Evolutionary conservation across 805 yeast genomes (phyloP), one percentile per base, ranked within the genome.

Genomic region (Nakazawaea holstii): DNA sequence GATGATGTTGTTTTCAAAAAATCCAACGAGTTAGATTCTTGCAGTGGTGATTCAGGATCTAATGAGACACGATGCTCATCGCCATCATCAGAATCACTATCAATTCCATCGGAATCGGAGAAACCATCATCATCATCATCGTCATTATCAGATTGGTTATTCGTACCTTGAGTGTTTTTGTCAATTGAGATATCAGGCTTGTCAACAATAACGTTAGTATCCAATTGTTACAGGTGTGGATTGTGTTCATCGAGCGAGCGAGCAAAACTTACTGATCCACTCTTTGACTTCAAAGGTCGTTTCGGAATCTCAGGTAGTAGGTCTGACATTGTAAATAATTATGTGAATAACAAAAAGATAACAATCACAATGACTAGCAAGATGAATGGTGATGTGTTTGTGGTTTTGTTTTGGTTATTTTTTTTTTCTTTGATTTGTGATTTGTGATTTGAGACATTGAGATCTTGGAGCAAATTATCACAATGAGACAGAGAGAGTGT

Each of bases 81-180:
- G 17, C 7, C 39, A 13, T 15, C 39, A 8, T 36, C 39, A 36
- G 17, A 6, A 13, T 32, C 37, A 20, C 43, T 32, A 7, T 32
- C 37, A n/a, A 39, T 7, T 8, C 41, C 15, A 5, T 39, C 41
- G 9, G 20, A 8, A 41, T 41, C 43, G 4, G 43, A 41, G 29
- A 41, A 41, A 2, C 43, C 43, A 31, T 41, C 43, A 32, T 39
- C 42, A 8, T n/a, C n/a, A n/a, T n/a, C n/a, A n/a, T n/a, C n/a
- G n/a, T n/a, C n/a, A n/a, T n/a, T n/a, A n/a, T n/a, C n/a, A n/a
- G n/a, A n/a, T n/a, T n/a, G n/a, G n/a, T 36, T 31, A 11, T 32
- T 17, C 37, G 31, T 7, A 8, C 9, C 26, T 29, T 29, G 33
- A n/a, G 24, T 10, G 28, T 29, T 28, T 27, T 28, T n/a, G 14